Percentiles rank a stretch among this genome's conserved stretches.
These are phyloP conservation scores for Ophiostoma sp. DNA, from an alignment of 2,329 filamentous ascomycete genomes.

Conservation along the genomic window DNA sequence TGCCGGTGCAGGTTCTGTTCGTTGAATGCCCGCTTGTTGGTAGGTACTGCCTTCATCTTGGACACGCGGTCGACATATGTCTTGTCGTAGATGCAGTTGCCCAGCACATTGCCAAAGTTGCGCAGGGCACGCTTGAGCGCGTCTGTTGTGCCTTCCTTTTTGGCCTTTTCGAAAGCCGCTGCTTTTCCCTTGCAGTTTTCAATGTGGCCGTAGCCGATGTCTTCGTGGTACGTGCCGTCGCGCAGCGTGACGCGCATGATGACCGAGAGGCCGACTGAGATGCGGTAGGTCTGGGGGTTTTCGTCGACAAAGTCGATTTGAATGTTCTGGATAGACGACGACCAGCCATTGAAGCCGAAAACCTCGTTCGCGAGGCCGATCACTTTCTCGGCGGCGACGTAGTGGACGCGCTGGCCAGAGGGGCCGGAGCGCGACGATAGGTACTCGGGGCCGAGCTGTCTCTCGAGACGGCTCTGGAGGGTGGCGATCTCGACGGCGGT, in stretches of 20 bases:
- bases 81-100: constrained; percentile 99
- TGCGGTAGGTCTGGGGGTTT: constrained; percentile 66
- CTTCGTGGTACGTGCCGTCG: constrained; percentile 96
- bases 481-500: constrained; percentile 88
- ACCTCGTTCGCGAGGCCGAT: constrained; percentile 93
- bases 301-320: constrained; percentile 96
- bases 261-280: constrained; percentile 81
- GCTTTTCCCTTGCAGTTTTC: constrained; percentile 96
- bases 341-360: constrained; percentile 98
- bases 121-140: constrained; percentile 82
- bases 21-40: constrained; percentile 57
- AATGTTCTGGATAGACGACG: constrained; percentile 87
- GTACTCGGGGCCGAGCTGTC: constrained; percentile 92
- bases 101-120: constrained; percentile 91
- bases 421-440: constrained; percentile 81
- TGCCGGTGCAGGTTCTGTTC: constrained; percentile 77
- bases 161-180: constrained; percentile 94
- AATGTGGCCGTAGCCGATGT: constrained; percentile 93
- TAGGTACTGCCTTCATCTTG: constrained; percentile 74
- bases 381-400: constrained; percentile 92
- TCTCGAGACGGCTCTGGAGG: constrained; percentile 78
- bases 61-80: constrained; percentile 85
- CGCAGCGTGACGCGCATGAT: constrained; percentile 84
- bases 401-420: constrained; percentile 81
- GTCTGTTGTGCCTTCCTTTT: constrained; percentile 96